Conservation (phyloP, 106 monocot genomes). For the Apostasia ramifera region DNA sequence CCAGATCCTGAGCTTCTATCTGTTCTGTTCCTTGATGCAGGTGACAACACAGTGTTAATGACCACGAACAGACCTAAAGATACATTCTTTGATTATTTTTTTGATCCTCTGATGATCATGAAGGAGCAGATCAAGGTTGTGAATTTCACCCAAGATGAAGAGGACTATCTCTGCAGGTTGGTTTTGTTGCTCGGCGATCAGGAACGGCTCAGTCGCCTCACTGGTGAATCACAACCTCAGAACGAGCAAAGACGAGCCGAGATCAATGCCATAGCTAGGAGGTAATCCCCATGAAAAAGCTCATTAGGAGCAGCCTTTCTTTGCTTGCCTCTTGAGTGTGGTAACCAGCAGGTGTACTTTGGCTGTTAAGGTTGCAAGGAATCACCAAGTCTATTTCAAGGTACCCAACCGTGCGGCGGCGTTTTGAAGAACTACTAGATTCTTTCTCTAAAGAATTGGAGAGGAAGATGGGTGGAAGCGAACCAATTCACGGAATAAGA, state of each 20-base stretch:
- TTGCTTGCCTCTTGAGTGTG: background rate
- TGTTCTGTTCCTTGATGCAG: slow-evolving; percentile 21
- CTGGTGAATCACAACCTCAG: slow-evolving; percentile 7
- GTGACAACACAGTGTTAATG: slow-evolving; percentile 66
- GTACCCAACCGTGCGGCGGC: slow-evolving; percentile 65
- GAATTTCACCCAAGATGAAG: slow-evolving; percentile 62
- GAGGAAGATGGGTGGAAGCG: slow-evolving; percentile 39
- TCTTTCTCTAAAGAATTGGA: slow-evolving; percentile 64
- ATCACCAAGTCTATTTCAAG: slow-evolving; percentile 93
- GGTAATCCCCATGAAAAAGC: slow-evolving; percentile 23
- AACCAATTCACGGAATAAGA: slow-evolving; percentile 21
- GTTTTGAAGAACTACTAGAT: slow-evolving; percentile 61
- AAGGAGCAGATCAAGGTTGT: slow-evolving; percentile 81
- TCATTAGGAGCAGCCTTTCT: background rate
- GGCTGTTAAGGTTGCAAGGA: slow-evolving; percentile 43
- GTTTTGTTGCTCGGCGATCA: slow-evolving; percentile 61
- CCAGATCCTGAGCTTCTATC: background rate
- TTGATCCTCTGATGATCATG: slow-evolving; percentile 82
- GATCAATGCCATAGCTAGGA: slow-evolving; percentile 77
- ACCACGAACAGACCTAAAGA: slow-evolving; percentile 65
- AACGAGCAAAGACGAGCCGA: slow-evolving; percentile 59
- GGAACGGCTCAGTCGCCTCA: slow-evolving; percentile 26
- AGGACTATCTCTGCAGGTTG: slow-evolving; percentile 55
- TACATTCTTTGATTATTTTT: slow-evolving; percentile 77
- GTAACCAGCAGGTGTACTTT: background rate